Conservation (phyloP, 2,329 filamentous ascomycete genomes). For the Arthroderma sp. region DNA sequence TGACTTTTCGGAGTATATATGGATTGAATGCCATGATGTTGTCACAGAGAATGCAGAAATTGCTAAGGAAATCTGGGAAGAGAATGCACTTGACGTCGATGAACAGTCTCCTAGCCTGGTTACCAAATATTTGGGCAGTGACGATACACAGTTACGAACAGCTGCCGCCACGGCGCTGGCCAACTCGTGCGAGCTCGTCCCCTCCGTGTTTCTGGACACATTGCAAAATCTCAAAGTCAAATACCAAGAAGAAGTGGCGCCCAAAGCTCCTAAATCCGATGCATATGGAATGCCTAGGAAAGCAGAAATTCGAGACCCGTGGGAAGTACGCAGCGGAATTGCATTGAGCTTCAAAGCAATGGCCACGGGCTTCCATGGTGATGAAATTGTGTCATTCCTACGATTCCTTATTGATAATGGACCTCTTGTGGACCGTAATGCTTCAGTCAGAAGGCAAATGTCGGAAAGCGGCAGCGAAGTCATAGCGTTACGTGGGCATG, state of each 20-base stretch:
- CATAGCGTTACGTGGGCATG: conserved; percentile 67
- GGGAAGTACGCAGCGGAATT: conserved; percentile 83
- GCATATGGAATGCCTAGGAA: conserved; percentile 92
- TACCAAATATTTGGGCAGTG: conserved; percentile 64
- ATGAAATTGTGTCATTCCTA: conserved; percentile 63
- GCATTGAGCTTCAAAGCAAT: conserved; percentile 78
- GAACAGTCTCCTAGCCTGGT: conserved; percentile 53
- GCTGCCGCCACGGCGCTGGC: conserved; percentile 73
- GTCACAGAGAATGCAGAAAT: conserved; percentile 74
- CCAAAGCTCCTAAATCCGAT: conserved; percentile 70
- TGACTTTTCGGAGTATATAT: conserved; percentile 77
- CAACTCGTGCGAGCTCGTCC: conserved; percentile 53
- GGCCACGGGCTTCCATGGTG: conserved; percentile 52
- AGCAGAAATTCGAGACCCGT: conserved; percentile 72
- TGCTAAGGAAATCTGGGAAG: conserved; percentile 85
- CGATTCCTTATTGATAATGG: conserved; percentile 75
- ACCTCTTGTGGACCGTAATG: conserved; percentile 71
- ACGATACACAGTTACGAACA: conserved; percentile 68
- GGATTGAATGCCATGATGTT: conserved; percentile 86
- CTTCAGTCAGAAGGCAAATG: conserved; percentile 73
- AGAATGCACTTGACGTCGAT: conserved; percentile 64
- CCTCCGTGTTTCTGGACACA: conserved; percentile 46
- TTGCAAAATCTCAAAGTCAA: conserved; percentile 53
- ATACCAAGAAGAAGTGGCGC: conserved; percentile 70
- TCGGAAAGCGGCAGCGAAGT: conserved; percentile 73